Evolutionary conservation across 2,329 filamentous ascomycete species (phyloP), one percentile per base, ranked within the genome.

Genomic region (Parafenestella ontariensis): DNA sequence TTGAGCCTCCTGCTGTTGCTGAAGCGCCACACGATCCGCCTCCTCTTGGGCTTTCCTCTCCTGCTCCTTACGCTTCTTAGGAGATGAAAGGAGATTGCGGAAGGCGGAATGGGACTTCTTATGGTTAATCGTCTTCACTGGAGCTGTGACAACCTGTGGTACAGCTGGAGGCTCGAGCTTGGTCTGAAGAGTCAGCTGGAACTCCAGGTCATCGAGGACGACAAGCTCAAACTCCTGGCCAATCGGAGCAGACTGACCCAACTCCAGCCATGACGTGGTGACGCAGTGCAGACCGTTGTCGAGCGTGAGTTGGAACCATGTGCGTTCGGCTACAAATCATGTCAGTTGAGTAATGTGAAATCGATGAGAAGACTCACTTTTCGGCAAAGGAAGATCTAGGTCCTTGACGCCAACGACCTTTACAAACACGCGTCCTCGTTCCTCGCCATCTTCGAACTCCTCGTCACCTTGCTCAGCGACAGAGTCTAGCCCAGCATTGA

Each of bases 341-440:
- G 61, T 73, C 46, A 66, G 54, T 42, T 4, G 9, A 3, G 26
- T 29, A 18, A 13, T 17, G 11, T 18, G 6, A 26, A 20, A 21
- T 18, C 7, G n/a, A 5, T 3, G 13, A 13, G 45, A n/a, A 34
- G 29, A 73, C 89, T 83, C 84, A 95, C 92, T 94, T 79, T 89
- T 90, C 28, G 95, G 93, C 50, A 99, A 81, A 20, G 95, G 94
- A 39, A 98, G 82, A 70, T 97, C 93, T 33, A 99, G 83, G 67
- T 98, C 93, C 76, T 98, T 98, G 61, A 98, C 92, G 40, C 94
- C 93, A 75, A 98, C 89, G n/a, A 99, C 95, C 81, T 99, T 99
- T 63, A 99, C 93, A 68, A 99, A 99, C 1, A 99, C 83, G 56
- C 95, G 84, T 9, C 95, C 95, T 65, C 95, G 84, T 77, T 99